A percentile compares a stretch with the other conserved stretches of the same genome.
Evolutionary conservation across 1,139 yeast species (phyloP).

Genomic region (Taiozyma sp.): DNA sequence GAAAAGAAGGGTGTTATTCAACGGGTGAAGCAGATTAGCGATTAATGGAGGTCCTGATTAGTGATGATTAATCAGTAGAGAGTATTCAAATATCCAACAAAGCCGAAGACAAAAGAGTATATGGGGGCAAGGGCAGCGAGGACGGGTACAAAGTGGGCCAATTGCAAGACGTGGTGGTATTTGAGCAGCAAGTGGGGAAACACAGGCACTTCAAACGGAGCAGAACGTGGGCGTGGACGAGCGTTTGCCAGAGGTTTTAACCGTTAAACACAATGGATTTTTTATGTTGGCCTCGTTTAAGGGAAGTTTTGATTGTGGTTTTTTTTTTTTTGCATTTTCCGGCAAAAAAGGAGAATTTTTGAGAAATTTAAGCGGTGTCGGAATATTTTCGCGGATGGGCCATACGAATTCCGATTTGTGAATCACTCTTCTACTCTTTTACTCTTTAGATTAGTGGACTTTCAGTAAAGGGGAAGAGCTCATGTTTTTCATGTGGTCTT

Average conservation of each 20-base stretch:
- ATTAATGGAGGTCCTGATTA: neutral
- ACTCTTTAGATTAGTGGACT: no score
- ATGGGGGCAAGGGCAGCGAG: neutral
- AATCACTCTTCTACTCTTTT: no score
- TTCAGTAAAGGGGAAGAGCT: no score
- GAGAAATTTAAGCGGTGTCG: neutral
- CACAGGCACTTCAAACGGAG: no score
- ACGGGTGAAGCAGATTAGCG: neutral
- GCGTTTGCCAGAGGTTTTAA: no score
- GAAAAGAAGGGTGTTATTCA: neutral
- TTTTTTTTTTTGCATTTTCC: neutral
- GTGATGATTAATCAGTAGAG: neutral
- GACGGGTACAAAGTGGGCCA: neutral
- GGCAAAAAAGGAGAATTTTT: neutral
- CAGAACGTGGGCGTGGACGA: no score
- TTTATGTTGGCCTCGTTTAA: neutral
- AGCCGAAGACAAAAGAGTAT: neutral
- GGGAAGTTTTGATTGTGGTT: neutral
- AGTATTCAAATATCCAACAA: neutral
- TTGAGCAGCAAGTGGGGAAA: no score
- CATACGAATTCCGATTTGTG: neutral
- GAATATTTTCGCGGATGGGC: neutral
- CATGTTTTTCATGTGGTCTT: no score
- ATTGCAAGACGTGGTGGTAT: neutral
- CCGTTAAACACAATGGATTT: no score